Evolutionary conservation across 1,284 basidiomycete species (phyloP).

Genomic region (Moesziomyces antarcticus): DNA sequence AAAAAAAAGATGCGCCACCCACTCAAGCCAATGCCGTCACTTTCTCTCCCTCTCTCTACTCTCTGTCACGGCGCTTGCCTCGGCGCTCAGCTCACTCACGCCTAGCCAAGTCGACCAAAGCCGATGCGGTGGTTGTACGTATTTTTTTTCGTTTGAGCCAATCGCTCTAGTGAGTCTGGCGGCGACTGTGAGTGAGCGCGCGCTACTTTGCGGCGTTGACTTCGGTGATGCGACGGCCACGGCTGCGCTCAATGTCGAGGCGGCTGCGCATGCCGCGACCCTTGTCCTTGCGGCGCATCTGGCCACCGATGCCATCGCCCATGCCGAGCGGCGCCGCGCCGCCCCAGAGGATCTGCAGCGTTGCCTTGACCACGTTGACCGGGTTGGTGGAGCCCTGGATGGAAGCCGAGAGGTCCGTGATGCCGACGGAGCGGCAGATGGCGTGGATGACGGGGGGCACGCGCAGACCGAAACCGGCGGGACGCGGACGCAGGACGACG

Average conservation of each 20-base stretch:
- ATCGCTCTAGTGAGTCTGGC: no score
- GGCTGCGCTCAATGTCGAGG: slow-evolving; percentile 55
- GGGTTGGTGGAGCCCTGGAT: slow-evolving; percentile 91
- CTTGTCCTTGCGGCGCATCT: slow-evolving; percentile 61
- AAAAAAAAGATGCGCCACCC: no score
- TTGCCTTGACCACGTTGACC: slow-evolving; percentile 73
- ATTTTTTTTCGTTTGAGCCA: no score
- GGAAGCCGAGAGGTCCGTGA: slow-evolving; percentile 92
- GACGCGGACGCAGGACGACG: slow-evolving; percentile 85
- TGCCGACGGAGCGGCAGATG: slow-evolving; percentile 89
- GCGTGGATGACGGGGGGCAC: slow-evolving; percentile 88
- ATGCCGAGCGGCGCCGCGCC: slow-evolving; percentile 61
- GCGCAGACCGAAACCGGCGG: slow-evolving; percentile 86
- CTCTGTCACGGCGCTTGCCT: no score
- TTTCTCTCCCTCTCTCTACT: no score
- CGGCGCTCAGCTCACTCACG: no score
- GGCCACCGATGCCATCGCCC: slow-evolving; percentile 64
- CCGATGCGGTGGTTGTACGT: no score
- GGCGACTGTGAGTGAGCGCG: no score
- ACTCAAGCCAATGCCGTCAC: no score
- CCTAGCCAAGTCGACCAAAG: no score
- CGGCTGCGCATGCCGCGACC: slow-evolving; percentile 60
- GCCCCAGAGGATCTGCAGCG: slow-evolving; percentile 67
- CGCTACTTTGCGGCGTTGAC: slow-evolving; percentile 40
- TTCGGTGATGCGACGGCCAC: slow-evolving; percentile 58